Conservation (phyloP, 192 early-diverging fungal genomes). For the Gaertneriomyces sp. region DNA sequence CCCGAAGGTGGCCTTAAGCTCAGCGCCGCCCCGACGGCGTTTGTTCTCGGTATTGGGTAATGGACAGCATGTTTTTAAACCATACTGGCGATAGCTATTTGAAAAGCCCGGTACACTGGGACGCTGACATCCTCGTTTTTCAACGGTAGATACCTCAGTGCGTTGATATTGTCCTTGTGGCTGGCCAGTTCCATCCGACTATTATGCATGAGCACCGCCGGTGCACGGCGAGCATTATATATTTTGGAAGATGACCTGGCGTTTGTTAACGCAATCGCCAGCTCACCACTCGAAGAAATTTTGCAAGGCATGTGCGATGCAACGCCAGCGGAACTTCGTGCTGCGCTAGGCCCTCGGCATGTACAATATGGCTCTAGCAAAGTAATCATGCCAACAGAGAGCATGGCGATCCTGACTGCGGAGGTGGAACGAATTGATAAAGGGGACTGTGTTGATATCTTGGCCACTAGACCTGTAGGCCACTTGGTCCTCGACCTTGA, state of each 20-base stretch:
- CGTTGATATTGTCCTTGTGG: slow-evolving; percentile 7
- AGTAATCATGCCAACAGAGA: slow-evolving; percentile 1
- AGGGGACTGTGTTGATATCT: not conserved
- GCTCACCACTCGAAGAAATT: slow-evolving; percentile 9
- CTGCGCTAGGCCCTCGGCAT: slow-evolving; percentile 9
- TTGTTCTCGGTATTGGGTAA: no score
- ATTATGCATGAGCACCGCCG: slow-evolving; percentile 8
- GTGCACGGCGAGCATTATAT: slow-evolving; percentile 14
- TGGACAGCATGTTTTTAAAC: no score
- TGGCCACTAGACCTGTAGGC: slow-evolving; percentile 6
- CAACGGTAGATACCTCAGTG: slow-evolving; percentile 1
- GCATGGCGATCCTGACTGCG: not conserved
- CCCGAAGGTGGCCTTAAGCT: not conserved
- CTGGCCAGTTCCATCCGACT: slow-evolving; percentile 11
- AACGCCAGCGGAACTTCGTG: slow-evolving; percentile 12
- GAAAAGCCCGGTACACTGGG: no score
- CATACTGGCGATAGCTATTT: no score
- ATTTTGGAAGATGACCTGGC: slow-evolving; percentile 13
- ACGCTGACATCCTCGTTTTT: no score
- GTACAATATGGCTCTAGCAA: slow-evolving; percentile 17
- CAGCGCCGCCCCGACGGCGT: not conserved
- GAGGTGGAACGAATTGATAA: slow-evolving; percentile 1
- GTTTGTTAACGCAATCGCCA: slow-evolving; percentile 10
- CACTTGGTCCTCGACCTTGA: slow-evolving; percentile 21
- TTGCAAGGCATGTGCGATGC: slow-evolving; percentile 20